Evolutionary conservation across 345 rosid species (phyloP).

Genomic region (Sapria himalayana): DNA sequence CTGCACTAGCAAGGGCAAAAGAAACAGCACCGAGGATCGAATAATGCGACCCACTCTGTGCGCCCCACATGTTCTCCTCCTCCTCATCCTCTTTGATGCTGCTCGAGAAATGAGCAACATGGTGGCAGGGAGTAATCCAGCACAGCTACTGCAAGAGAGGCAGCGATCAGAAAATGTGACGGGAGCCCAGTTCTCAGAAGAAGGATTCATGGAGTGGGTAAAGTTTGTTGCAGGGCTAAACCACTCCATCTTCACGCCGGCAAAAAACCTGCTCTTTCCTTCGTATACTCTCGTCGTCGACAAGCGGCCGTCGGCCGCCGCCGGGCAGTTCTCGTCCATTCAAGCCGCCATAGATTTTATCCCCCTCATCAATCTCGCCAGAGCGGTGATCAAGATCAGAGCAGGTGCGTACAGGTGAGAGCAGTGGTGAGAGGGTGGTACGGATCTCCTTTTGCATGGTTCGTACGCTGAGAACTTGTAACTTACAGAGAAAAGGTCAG

Average conservation of each 20-base stretch:
- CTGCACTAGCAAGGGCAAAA: too few species aligned
- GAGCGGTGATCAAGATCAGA: constrained; percentile 84
- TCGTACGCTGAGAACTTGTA: too few species aligned
- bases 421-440: not conserved
- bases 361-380: constrained; percentile 55
- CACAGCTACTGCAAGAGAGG: too few species aligned
- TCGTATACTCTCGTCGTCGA: constrained; percentile 43
- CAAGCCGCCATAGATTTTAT: constrained; percentile 91
- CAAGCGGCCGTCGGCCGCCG: constrained; percentile 25
- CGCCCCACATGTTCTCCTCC: too few species aligned
- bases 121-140: too few species aligned
- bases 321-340: constrained; percentile 66
- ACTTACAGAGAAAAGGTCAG: constrained; percentile 59
- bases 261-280: constrained; percentile 79
- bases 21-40: too few species aligned
- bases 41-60: too few species aligned
- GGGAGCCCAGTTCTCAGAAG: constrained; percentile 38
- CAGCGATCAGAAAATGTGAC: constrained; percentile 21
- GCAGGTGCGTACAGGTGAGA: constrained; percentile 89
- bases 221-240: constrained; percentile 59
- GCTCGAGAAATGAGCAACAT: too few species aligned
- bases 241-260: constrained; percentile 55
- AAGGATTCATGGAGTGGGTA: constrained; percentile 88
- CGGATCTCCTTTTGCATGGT: not conserved
- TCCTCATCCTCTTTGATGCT: too few species aligned